Conservation (phyloP, 2,329 filamentous ascomycete species). For the Microsporum ferrugineum region DNA sequence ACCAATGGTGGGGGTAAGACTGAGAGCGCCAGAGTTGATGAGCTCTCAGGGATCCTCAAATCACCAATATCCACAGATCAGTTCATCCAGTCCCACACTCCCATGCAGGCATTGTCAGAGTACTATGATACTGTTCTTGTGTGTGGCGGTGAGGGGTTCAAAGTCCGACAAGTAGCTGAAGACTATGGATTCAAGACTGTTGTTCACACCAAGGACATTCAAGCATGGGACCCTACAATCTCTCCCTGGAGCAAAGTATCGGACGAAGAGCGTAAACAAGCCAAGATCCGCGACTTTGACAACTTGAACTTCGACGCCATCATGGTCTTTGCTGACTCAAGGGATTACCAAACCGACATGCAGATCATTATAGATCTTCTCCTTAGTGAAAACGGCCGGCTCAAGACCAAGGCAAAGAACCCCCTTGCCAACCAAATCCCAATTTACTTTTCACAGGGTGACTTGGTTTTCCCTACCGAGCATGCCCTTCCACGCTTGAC, state of each 20-base stretch:
- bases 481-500: slow-evolving; percentile 56
- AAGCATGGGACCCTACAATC: slow-evolving; percentile 57
- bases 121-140: slow-evolving; percentile 69
- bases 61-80: slow-evolving; percentile 57
- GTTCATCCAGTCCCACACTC: slow-evolving; percentile 67
- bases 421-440: slow-evolving; percentile 56
- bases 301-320: slow-evolving; percentile 63
- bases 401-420: slow-evolving; percentile 55
- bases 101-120: slow-evolving; percentile 63
- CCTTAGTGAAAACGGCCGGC: slow-evolving; percentile 54
- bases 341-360: slow-evolving; percentile 64
- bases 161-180: slow-evolving; percentile 61
- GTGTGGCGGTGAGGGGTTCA: slow-evolving; percentile 63
- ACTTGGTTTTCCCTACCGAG: slow-evolving; percentile 53
- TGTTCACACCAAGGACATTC: slow-evolving; percentile 61
- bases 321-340: slow-evolving; percentile 62
- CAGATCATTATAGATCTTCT: slow-evolving; percentile 66
- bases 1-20: slow-evolving; percentile 66
- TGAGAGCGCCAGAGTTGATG: slow-evolving; percentile 52
- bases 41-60: slow-evolving; percentile 55
- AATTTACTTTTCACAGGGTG: slow-evolving; percentile 61
- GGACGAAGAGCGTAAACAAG: slow-evolving; percentile 54
- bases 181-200: slow-evolving; percentile 64
- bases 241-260: slow-evolving; percentile 59
- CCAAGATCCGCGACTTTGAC: slow-evolving; percentile 59